Evolutionary conservation across 805 yeast species (phyloP), one percentile per base, ranked within the genome.

Genomic region (Saccharomycopsis sp.): DNA sequence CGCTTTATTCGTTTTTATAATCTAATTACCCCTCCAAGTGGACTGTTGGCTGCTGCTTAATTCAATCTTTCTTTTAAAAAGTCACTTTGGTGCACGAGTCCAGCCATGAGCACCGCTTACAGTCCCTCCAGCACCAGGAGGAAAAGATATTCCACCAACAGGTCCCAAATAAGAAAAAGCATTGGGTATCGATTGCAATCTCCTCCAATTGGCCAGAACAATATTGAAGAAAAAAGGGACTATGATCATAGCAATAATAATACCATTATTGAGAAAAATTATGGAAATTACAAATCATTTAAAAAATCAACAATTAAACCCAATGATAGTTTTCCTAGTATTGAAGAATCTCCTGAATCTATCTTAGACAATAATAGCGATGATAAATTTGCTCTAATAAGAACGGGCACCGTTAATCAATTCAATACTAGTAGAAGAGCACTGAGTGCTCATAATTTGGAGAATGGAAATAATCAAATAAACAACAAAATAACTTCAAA

Each of bases 121-220:
- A n/a, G n/a, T n/a, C n/a, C n/a, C n/a, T n/a, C n/a, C n/a, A n/a
- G n/a, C n/a, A n/a, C n/a, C n/a, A n/a, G n/a, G n/a, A n/a, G 31
- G 18, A 43, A 43, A 27, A 28, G 41, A 20, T 43, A 43, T 28
- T 33, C 43, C 13, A 36, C 15, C 37, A 43, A 28, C 21, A 35
- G 32, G 28, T 26, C 36, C 3, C 47, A 34, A 21, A 9, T 43
- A 5, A 23, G 41, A 18, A 40, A 40, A 32, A 36, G 40, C 23
- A 31, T 43, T 1, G 47, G 47, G 21, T 39, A 40, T 18, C 36
- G 36, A 6, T 21, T 43, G 12, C 41, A 43, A 15, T 35, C 30
- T 23, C n/a, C 20, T 9, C 12, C 32, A 5, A 27, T 25, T 21
- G 9, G 6, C 5, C n/a, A 9, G 6, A 6, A 9, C 15, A n/a